phyloP scores from a whole-genome alignment of 768 basidiomycete genomes.

The Russula abietina region DNA sequence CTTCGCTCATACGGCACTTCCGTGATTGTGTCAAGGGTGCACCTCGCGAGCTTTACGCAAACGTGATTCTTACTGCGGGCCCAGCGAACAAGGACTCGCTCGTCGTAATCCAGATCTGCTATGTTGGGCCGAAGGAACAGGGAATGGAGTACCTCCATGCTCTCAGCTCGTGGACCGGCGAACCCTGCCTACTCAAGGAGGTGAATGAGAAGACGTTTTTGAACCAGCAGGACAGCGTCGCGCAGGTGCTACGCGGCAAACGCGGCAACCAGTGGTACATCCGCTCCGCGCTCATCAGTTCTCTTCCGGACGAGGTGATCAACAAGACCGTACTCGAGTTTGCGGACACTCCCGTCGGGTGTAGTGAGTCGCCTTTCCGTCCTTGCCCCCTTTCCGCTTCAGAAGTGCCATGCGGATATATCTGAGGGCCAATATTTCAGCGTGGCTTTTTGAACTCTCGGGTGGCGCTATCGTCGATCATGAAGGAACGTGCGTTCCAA shows the following conservation, averaged over 20 bases:
- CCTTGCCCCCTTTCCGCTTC: neutral
- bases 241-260: constrained; percentile 81
- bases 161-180: constrained; percentile 88
- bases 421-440: constrained; percentile 34
- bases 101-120: constrained; percentile 90
- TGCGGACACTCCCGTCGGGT: constrained; percentile 78
- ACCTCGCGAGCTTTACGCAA: constrained; percentile 85
- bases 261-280: constrained; percentile 88
- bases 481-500: constrained; percentile 69
- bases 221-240: constrained; percentile 87
- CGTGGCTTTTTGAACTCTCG: constrained; percentile 89
- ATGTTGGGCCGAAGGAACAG: constrained; percentile 66
- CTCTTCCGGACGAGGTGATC: constrained; percentile 81
- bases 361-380: constrained; percentile 85
- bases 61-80: constrained; percentile 85
- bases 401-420: neutral
- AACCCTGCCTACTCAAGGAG: constrained; percentile 79
- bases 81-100: constrained; percentile 79
- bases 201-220: constrained; percentile 86
- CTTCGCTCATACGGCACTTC: constrained; percentile 85
- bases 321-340: constrained; percentile 79
- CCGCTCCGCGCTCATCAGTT: constrained; percentile 75
- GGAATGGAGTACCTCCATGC: constrained; percentile 73
- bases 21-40: constrained; percentile 89
- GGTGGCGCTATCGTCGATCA: constrained; percentile 74